Evolutionary conservation across 2,329 filamentous ascomycete genomes (phyloP), one percentile per base, ranked within the genome.

Genomic region (Dothistroma pini): DNA sequence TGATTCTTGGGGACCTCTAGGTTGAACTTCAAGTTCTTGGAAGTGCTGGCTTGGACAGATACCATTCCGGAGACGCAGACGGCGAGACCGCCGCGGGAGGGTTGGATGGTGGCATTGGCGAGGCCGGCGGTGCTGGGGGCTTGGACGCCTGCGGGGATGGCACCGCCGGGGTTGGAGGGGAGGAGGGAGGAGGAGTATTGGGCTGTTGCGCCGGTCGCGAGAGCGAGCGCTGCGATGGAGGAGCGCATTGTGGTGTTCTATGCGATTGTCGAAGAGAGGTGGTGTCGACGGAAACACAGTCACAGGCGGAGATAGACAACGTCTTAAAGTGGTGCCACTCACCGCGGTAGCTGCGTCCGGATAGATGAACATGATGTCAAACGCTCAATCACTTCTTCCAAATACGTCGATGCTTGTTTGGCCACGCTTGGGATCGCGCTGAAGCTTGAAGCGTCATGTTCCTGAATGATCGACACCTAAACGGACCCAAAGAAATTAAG

Each of bases 61-160:
- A 73, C 64, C 49, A 56, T 59, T 16, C 71, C 71, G 22, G 69
- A 68, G 2, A 71, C 66, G 57, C 71, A 73, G 48, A 69, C 63
- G 2, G 71, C 70, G 7, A 63, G 57, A 44, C 71, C 70, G 31
- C 71, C 71, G n/a, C 64, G 63, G 9, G 64, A 62, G n/a, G 68
- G 64, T 19, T 67, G 60, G 12, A 58, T 59, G 57, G 61, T 62
- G 11, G 63, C 61, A 59, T 66, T 64, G 56, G 54, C 50, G 61
- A 66, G 63, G 52, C 61, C 61, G 7, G 59, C 31, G 12, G 56
- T 60, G 19, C 38, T 38, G 10, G 63, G 63, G 34, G 61, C 61
- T 56, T 60, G 56, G 5, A 63, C 52, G 38, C 57, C 57, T 29
- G 61, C 61, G 22, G 63, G 63, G 19, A 66, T 48, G 6, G 63